These are phyloP conservation scores for Cicer judaicum DNA, from an alignment of 306 rosid genomes.

Conservation along the genomic window DNA sequence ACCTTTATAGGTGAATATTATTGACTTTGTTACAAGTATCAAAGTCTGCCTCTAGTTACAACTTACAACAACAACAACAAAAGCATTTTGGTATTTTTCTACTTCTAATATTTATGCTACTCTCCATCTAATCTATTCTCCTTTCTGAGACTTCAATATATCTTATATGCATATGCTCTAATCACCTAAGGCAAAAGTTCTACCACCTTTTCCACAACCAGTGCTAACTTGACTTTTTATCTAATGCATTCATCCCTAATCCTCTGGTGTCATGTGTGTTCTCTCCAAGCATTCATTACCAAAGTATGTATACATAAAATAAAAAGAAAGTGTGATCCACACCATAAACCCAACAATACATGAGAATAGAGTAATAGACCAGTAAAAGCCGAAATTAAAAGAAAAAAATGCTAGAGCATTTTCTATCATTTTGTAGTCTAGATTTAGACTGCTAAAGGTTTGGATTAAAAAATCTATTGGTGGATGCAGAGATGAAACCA, in stretches of 20 bases:
- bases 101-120: background rate
- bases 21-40: conserved; percentile 16
- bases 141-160: background rate
- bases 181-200: background rate
- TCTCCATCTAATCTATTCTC: background rate
- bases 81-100: background rate
- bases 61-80: too few species aligned
- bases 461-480: conserved; percentile 18
- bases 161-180: background rate
- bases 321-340: background rate
- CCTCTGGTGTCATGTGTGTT: background rate
- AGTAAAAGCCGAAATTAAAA: conserved; percentile 22
- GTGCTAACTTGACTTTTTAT: background rate
- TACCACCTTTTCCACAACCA: background rate
- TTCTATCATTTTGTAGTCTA: background rate
- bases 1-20: conserved; percentile 23
- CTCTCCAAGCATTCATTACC: background rate
- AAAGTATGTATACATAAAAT: conserved; percentile 2
- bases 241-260: conserved; percentile 1
- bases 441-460: conserved; percentile 37
- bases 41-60: background rate
- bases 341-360: background rate
- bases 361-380: background rate
- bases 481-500: conserved; percentile 29
- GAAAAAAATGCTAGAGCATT: conserved; percentile 18